phyloP scores from a whole-genome alignment of 768 basidiomycete species.

The Kwoniella mangroviensis region DNA sequence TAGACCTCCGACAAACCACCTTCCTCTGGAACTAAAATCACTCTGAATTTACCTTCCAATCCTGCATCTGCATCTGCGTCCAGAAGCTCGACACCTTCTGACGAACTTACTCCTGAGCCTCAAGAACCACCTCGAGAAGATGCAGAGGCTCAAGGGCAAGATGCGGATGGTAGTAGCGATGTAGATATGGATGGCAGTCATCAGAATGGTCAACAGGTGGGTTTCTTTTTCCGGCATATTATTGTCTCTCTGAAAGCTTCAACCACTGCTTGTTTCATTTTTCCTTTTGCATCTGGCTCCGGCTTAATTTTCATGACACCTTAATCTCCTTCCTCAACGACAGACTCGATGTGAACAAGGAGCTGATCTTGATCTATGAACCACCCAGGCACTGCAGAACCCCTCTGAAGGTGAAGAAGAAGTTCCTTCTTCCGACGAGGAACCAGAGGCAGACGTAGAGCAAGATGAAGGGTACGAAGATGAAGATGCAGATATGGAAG shows the following conservation, averaged over 20 bases:
- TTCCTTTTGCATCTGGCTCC: background rate
- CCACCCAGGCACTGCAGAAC: background rate
- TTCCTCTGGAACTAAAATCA: slow-evolving; percentile 26
- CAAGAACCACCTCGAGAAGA: slow-evolving; percentile 18
- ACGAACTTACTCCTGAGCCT: slow-evolving; percentile 42
- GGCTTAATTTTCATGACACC: background rate
- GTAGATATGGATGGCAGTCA: slow-evolving; percentile 16
- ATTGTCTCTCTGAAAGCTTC: too few species aligned
- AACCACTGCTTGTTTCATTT: background rate
- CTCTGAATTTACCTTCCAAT: slow-evolving; percentile 20
- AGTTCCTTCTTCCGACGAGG: slow-evolving; percentile 14
- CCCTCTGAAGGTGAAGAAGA: slow-evolving; percentile 35
- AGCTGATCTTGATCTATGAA: too few species aligned
- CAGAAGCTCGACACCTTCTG: slow-evolving; percentile 23
- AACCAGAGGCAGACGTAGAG: slow-evolving; percentile 20
- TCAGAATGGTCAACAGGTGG: slow-evolving; percentile 11
- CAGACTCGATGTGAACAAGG: too few species aligned
- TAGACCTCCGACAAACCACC: slow-evolving; percentile 6
- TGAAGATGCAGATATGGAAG: slow-evolving; percentile 33
- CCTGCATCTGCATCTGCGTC: slow-evolving; percentile 23
- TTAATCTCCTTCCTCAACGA: too few species aligned
- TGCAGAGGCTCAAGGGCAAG: slow-evolving; percentile 21
- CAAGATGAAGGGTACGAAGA: slow-evolving; percentile 30
- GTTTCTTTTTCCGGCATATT: background rate
- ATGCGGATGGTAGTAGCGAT: slow-evolving; percentile 16